phyloP scores from a whole-genome alignment of 208 protist genomes.

The Acanthamoeba triangularis region DNA sequence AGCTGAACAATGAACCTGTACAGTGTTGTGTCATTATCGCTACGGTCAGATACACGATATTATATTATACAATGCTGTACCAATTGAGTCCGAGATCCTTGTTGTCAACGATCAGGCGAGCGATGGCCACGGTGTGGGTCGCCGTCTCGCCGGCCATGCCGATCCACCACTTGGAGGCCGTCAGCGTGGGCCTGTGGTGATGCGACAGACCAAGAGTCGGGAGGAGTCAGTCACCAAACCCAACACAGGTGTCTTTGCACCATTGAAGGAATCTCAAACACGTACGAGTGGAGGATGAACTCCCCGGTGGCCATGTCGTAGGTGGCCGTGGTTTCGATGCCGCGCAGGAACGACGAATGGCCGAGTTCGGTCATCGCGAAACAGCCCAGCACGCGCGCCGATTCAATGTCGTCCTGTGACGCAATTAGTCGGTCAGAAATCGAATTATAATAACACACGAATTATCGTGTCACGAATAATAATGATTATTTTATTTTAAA shows the following conservation, averaged over 20 bases:
- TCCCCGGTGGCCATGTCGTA: conserved; percentile 78
- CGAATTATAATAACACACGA: not conserved
- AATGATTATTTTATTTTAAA: not conserved
- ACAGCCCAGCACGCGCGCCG: conserved; percentile 76
- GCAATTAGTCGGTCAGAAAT: too few relatives aligned
- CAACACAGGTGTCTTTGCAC: too few relatives aligned
- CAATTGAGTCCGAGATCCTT: conserved; percentile 3
- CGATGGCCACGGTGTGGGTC: conserved; percentile 83
- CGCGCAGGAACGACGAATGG: conserved; percentile 84
- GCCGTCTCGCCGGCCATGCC: conserved; percentile 78
- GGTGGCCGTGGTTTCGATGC: conserved; percentile 87
- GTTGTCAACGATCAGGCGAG: conserved; percentile 79
- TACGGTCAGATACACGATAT: too few relatives aligned
- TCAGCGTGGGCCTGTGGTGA: conserved; percentile 77
- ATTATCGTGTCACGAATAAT: too few relatives aligned
- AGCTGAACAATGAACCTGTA: conserved; percentile 73
- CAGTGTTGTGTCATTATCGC: not conserved
- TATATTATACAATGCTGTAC: too few relatives aligned
- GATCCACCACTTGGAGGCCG: conserved; percentile 85
- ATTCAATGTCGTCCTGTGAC: conserved; percentile 10
- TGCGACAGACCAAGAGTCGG: too few relatives aligned
- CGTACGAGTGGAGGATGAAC: conserved; percentile 85
- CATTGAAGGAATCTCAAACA: too few relatives aligned
- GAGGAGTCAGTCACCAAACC: not conserved
- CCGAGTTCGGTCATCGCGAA: conserved; percentile 87